phyloP scores from a whole-genome alignment of 1,284 basidiomycete genomes.

The Caloboletus firmus region DNA sequence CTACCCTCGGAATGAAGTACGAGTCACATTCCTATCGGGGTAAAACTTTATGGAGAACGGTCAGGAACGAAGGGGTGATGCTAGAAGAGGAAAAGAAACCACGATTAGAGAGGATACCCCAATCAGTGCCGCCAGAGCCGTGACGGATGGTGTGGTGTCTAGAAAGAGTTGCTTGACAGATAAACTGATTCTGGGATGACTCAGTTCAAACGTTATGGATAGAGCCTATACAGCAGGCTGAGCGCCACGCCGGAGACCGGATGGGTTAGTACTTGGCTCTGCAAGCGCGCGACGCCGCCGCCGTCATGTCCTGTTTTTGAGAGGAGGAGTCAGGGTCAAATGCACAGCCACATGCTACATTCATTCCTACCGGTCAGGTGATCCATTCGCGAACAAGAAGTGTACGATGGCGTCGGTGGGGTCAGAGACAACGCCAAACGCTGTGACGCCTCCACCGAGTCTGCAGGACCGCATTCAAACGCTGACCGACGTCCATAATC shows the following conservation, averaged over 20 bases:
- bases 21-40: no score
- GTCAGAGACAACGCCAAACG: constrained; percentile 6
- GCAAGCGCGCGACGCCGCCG: constrained; percentile 1
- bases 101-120: no score
- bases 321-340: constrained; percentile 3
- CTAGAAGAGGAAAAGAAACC: no score
- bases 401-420: constrained; percentile 1
- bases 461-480: constrained; percentile 47
- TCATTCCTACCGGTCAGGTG: background rate
- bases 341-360: constrained; percentile 19
- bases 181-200: background rate
- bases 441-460: constrained; percentile 10
- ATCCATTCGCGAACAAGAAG: background rate
- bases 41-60: no score
- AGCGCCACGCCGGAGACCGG: constrained; percentile 13
- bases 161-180: background rate
- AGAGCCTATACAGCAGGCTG: background rate
- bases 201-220: background rate
- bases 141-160: background rate
- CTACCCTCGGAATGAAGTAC: no score
- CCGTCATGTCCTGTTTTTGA: background rate
- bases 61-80: no score
- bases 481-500: constrained; percentile 46
- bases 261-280: background rate
- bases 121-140: no score